Conservation (phyloP, 192 early-diverging fungal species). For the Thamnidium elegans region DNA sequence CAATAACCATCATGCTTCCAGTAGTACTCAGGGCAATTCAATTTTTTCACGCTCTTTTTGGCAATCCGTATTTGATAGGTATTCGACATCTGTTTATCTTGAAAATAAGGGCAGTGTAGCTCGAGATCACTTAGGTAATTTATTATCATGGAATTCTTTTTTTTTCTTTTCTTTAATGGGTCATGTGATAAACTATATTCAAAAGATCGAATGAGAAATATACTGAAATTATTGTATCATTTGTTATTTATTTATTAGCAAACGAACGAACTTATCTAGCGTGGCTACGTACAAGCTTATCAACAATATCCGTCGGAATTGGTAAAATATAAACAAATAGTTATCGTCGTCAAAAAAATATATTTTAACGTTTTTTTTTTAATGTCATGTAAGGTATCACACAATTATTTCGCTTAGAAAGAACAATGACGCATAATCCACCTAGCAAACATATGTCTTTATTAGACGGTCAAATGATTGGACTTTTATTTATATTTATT, state of each 20-base stretch:
- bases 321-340: conserved; percentile 25
- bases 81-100: conserved; percentile 37
- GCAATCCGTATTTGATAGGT: too few relatives aligned
- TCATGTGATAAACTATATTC: background rate
- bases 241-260: conserved; percentile 33
- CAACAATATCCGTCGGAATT: conserved; percentile 72
- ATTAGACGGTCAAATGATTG: conserved; percentile 49
- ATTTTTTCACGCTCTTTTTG: too few relatives aligned
- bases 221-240: background rate
- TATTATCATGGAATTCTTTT: background rate
- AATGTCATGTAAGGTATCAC: conserved; percentile 41
- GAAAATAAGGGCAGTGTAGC: conserved; percentile 78
- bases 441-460: background rate
- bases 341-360: background rate
- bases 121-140: conserved; percentile 70
- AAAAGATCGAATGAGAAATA: too few relatives aligned
- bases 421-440: background rate
- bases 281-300: conserved; percentile 72
- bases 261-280: conserved; percentile 80
- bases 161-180: background rate
- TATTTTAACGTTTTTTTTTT: background rate
- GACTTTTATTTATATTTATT: conserved; percentile 57
- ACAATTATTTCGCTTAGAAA: conserved; percentile 33
- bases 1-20: too few relatives aligned
- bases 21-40: too few relatives aligned